Evolutionary conservation across 805 yeast genomes (phyloP), one percentile per base, ranked within the genome.

Genomic region (Kazachstania kunashirensis): DNA sequence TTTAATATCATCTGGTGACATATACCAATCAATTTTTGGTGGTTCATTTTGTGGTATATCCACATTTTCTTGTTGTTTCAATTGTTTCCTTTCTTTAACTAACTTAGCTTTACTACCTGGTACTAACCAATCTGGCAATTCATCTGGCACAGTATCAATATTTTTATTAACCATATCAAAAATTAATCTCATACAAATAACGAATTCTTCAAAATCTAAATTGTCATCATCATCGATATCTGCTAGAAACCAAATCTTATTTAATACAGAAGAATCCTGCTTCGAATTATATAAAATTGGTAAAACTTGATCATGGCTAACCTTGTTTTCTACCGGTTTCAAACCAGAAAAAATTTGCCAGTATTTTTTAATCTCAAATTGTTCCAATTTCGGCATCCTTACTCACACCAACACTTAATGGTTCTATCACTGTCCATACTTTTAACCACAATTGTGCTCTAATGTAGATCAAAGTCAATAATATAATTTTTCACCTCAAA

Each of bases 281-380:
- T 84, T 80, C 31, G 96, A 85, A 62, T 92, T 92, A 61, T 84
- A 85, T 50, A 92, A 73, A 34, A 92, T 92, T 2, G 85, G 78
- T 21, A 82, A 72, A 15, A 88, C 94, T 55, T 81, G 79, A 40
- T 82, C 92, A 33, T 95, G 96, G 16, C 80, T 70, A 24, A 92
- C 70, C 54, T 81, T 78, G 54, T 84, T 86, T 37, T 76, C 73
- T 24, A 63, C 75, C 0, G 99, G 98, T 45, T 75, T 74, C 50
- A 92, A 73, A 11, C 96, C 95, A 45, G 80, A 77, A 67, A 92
- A 92, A 32, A 92, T 88, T 61, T 92, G 95, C 98, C 98, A 92
- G 68, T 86, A 92, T 64, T 89, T 89, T 53, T 86, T 82, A 50
- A 88, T 86, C 62, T 92, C 98, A 82, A 95, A 86, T 49, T 86